Evolutionary conservation across 768 basidiomycete species (phyloP).

Genomic region (Cystoderma amianthinum): DNA sequence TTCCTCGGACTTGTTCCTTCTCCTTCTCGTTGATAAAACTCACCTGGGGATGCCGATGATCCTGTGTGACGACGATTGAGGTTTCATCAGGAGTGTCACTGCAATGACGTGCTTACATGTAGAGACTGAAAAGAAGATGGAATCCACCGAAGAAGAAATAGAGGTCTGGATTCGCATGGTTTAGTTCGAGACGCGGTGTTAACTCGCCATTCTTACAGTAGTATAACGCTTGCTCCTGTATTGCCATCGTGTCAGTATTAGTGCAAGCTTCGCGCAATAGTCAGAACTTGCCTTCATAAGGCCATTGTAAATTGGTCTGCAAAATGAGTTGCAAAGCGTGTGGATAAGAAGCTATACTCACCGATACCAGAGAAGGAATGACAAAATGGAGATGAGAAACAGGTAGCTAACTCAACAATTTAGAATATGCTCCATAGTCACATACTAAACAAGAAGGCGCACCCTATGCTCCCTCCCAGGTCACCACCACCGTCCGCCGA

Average conservation of each 20-base stretch:
- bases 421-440: too few relatives aligned
- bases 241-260: slow-evolving; percentile 11
- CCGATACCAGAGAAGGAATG: slow-evolving; percentile 96
- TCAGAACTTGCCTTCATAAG: slow-evolving; percentile 78
- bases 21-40: slow-evolving; percentile 8
- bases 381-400: slow-evolving; percentile 66
- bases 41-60: slow-evolving; percentile 90
- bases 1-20: slow-evolving; percentile 23
- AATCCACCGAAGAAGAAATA: slow-evolving; percentile 97
- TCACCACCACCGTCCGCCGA: slow-evolving; percentile 67
- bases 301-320: slow-evolving; percentile 92
- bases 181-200: slow-evolving; percentile 17
- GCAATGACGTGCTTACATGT: slow-evolving; percentile 56
- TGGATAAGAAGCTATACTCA: slow-evolving; percentile 27
- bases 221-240: slow-evolving; percentile 87
- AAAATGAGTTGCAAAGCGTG: not conserved
- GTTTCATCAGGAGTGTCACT: slow-evolving; percentile 14
- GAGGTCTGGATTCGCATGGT: slow-evolving; percentile 54
- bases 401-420: slow-evolving; percentile 50
- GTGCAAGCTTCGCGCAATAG: slow-evolving; percentile 8
- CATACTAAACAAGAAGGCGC: slow-evolving; percentile 20
- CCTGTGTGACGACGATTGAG: slow-evolving; percentile 41
- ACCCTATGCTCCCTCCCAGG: slow-evolving; percentile 81
- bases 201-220: slow-evolving; percentile 59
- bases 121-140: slow-evolving; percentile 88